phyloP scores from a whole-genome alignment of 371 early-diverging fungal species.

The Rhizopus delemar region DNA sequence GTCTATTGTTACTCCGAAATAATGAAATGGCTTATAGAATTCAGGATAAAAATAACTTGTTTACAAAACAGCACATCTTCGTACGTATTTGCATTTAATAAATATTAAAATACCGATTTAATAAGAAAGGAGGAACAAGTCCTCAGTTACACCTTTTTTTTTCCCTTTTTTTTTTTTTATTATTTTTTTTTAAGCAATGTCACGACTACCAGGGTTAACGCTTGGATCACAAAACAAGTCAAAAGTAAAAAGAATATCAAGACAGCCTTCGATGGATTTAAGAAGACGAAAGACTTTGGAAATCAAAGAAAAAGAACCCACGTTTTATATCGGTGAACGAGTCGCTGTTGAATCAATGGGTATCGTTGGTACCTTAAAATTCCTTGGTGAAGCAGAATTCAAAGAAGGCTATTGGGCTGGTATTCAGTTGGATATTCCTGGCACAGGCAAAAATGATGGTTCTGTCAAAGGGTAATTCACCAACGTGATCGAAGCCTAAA shows the following conservation, averaged over 20 bases:
- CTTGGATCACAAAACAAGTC: slow-evolving; percentile 3
- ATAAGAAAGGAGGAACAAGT: too few relatives aligned
- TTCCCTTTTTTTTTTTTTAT: slow-evolving; percentile 10
- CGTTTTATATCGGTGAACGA: slow-evolving; percentile 55
- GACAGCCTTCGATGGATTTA: slow-evolving; percentile 25
- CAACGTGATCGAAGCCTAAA: neutral
- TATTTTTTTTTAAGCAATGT: slow-evolving; percentile 13
- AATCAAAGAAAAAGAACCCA: neutral
- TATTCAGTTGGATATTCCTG: slow-evolving; percentile 67
- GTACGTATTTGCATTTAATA: too few relatives aligned
- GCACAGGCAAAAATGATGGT: slow-evolving; percentile 79
- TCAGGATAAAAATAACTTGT: too few relatives aligned
- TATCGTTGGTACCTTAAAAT: slow-evolving; percentile 73
- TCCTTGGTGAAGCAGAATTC: slow-evolving; percentile 70
- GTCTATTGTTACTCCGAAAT: too few relatives aligned
- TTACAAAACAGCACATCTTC: too few relatives aligned
- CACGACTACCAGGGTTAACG: slow-evolving; percentile 25
- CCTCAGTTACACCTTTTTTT: neutral
- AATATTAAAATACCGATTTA: too few relatives aligned
- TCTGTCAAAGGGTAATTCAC: slow-evolving; percentile 62
- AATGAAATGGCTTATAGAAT: too few relatives aligned
- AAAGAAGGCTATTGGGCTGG: slow-evolving; percentile 81
- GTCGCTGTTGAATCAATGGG: slow-evolving; percentile 72
- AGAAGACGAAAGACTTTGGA: slow-evolving; percentile 26
- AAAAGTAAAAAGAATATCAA: slow-evolving; percentile 11